These are phyloP conservation scores for Ogataea thermomethanolica DNA, from an alignment of 805 yeast genomes.

Conservation along the genomic window DNA sequence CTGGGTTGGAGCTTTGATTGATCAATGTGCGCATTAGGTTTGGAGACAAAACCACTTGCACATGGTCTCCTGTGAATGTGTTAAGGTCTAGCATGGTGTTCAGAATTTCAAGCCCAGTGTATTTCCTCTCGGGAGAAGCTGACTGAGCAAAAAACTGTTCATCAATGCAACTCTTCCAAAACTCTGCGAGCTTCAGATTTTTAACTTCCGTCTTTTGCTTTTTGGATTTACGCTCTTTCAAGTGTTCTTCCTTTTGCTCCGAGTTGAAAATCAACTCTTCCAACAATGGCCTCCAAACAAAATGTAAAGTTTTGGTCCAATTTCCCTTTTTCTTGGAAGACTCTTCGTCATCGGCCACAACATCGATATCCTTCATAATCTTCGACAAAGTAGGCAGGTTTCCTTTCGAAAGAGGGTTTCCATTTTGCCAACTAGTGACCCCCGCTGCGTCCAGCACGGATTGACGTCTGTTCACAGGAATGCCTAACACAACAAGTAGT, in stretches of 20 bases:
- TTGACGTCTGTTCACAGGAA: slow-evolving; percentile 35
- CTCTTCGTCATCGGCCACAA: slow-evolving; percentile 37
- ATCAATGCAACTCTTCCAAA: slow-evolving; percentile 79
- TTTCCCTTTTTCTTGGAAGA: slow-evolving; percentile 52
- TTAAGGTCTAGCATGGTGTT: slow-evolving; percentile 40
- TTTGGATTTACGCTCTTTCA: slow-evolving; percentile 32
- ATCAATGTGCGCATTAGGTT: slow-evolving; percentile 71
- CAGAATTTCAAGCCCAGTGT: slow-evolving; percentile 78
- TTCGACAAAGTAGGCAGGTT: slow-evolving; percentile 60
- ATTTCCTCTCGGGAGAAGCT: slow-evolving; percentile 82
- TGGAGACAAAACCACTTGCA: slow-evolving; percentile 44
- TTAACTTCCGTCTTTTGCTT: slow-evolving; percentile 32
- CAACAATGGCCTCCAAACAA: slow-evolving; percentile 67
- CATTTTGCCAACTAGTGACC: slow-evolving; percentile 55
- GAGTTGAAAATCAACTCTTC: slow-evolving; percentile 35
- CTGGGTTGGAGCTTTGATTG: slow-evolving; percentile 68
- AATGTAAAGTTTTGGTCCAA: slow-evolving; percentile 75
- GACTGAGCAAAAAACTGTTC: slow-evolving; percentile 72
- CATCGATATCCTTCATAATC: slow-evolving; percentile 57
- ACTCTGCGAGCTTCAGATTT: slow-evolving; percentile 48
- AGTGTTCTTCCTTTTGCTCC: slow-evolving; percentile 17
- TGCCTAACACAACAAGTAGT: slow-evolving; percentile 60
- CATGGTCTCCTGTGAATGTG: slow-evolving; percentile 13
- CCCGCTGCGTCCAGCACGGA: slow-evolving; percentile 18
- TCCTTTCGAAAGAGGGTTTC: slow-evolving; percentile 70